A percentile compares a stretch with the other conserved stretches of the same genome.
Conservation (phyloP, 2,329 filamentous ascomycete genomes). For the Fusarium sp. region DNA sequence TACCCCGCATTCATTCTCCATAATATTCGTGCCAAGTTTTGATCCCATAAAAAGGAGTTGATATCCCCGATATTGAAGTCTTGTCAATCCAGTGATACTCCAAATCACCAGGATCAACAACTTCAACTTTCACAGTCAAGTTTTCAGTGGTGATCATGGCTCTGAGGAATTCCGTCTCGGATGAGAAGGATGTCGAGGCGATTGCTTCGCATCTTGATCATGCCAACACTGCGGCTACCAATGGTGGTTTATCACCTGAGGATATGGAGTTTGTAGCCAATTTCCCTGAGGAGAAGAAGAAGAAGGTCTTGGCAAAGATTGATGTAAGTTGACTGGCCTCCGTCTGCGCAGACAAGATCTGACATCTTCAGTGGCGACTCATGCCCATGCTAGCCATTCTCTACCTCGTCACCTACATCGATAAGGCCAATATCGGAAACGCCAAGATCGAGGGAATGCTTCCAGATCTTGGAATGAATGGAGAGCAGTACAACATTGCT, state of each 20-base stretch:
- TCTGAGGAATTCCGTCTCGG: conserved; percentile 12
- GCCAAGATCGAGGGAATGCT: conserved; percentile 36
- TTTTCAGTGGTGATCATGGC: conserved; percentile 1
- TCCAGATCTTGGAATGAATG: conserved; percentile 20
- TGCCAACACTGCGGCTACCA: background rate
- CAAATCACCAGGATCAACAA: background rate
- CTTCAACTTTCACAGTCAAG: background rate
- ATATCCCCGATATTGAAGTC: background rate
- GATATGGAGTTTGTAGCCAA: conserved; percentile 38
- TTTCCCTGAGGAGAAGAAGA: conserved; percentile 36
- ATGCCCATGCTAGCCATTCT: conserved; percentile 33
- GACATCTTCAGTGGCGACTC: conserved; percentile 15
- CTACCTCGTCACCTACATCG: conserved; percentile 31
- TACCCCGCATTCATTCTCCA: conserved; percentile 16
- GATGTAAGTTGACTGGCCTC: conserved; percentile 2
- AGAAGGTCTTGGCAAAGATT: conserved; percentile 37
- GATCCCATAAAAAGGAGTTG: conserved; percentile 21
- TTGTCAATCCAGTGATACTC: background rate
- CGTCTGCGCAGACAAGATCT: accelerated
- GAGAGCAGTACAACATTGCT: conserved; percentile 34
- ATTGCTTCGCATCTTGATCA: conserved; percentile 24
- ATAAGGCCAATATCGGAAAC: conserved; percentile 36
- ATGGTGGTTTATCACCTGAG: conserved; percentile 18
- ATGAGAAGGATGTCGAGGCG: conserved; percentile 37
- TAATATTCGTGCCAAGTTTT: background rate